Conservation (phyloP, 2,329 filamentous ascomycete genomes). For the Beauveria medogensis region DNA sequence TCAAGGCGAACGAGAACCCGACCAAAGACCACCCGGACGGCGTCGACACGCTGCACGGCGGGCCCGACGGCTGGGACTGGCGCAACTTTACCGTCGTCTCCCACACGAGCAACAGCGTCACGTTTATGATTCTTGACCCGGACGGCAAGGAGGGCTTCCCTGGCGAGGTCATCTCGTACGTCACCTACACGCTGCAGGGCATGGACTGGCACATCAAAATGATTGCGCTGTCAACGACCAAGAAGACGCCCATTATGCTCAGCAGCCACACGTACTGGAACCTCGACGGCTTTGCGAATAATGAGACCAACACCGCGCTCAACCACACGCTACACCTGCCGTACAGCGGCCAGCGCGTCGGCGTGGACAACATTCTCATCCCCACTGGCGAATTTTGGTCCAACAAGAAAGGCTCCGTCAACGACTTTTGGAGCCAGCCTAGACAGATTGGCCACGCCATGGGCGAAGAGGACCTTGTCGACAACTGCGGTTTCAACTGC, state of each 20-base stretch:
- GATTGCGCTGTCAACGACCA: conserved; percentile 59
- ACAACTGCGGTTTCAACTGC: conserved; percentile 76
- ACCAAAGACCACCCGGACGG: conserved; percentile 42
- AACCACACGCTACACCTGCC: conserved; percentile 69
- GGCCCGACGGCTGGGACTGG: conserved; percentile 66
- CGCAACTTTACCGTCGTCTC: conserved; percentile 70
- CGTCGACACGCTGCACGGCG: conserved; percentile 60
- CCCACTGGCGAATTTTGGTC: conserved; percentile 69
- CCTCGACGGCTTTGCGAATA: conserved; percentile 69
- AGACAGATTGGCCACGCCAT: conserved; percentile 72
- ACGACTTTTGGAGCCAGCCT: conserved; percentile 74
- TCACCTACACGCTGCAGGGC: conserved; percentile 63
- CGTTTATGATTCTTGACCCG: conserved; percentile 65
- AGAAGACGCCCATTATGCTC: conserved; percentile 78
- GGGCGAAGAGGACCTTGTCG: conserved; percentile 49
- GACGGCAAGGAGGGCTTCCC: conserved; percentile 72
- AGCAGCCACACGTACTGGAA: conserved; percentile 74
- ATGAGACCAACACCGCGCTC: conserved; percentile 53
- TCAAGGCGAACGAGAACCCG: conserved; percentile 56
- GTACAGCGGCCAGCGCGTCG: conserved; percentile 62
- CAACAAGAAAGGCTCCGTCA: conserved; percentile 58
- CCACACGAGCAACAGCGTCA: conserved; percentile 59
- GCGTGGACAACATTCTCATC: conserved; percentile 61
- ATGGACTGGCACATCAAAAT: conserved; percentile 67
- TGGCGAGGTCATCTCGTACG: conserved; percentile 64